Evolutionary conservation across 2,329 filamentous ascomycete species (phyloP), one percentile per base, ranked within the genome.

Genomic region (Hypoxylon sp.): DNA sequence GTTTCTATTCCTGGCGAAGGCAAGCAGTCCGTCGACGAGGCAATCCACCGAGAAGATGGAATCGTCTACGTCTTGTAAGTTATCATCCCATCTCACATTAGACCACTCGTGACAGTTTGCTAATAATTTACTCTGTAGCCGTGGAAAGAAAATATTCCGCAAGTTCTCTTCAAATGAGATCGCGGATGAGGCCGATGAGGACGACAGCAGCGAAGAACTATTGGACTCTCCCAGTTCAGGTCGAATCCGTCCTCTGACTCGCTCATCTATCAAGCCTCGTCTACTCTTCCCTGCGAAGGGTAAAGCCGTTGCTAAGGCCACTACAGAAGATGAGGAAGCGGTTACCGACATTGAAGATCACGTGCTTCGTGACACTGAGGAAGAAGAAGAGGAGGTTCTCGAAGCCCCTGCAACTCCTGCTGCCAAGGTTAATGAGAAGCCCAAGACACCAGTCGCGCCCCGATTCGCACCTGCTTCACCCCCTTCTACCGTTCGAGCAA

Each of bases 1-100:
- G 83, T 90, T 25, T 77, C 79, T 17, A 84, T 89, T 66, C 85
- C 86, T 0, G 88, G 89, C 46, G 87, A 89, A 75, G 86, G 87
- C 31, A 81, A 83, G 27, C 82, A 88, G 72, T 82, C 87, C 2
- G 83, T 94, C 67, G 88, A 92, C 6, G 87, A 91, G 50, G 89
- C 89, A 13, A 85, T 87, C 2, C 79, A 84, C 33, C 89, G 91
- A 31, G 86, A 90, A 3, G 91, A 95, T 78, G 93, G 93, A 66
- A 86, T 94, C 76, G 83, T 94, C 68, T 93, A 90, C 74, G 86
- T 90, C 11, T 95, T 95, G 92, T 94, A 85, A 86, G 92, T 90
- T 59, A 31, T 62, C 17, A 33, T 33, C 37, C 35, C 40, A 60
- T 49, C 62, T 46, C 56, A 42, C 22, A 40, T 53, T 27, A 48